Evolutionary conservation across 2,329 filamentous ascomycete species (phyloP).

Genomic region (Scedosporium boydii): DNA sequence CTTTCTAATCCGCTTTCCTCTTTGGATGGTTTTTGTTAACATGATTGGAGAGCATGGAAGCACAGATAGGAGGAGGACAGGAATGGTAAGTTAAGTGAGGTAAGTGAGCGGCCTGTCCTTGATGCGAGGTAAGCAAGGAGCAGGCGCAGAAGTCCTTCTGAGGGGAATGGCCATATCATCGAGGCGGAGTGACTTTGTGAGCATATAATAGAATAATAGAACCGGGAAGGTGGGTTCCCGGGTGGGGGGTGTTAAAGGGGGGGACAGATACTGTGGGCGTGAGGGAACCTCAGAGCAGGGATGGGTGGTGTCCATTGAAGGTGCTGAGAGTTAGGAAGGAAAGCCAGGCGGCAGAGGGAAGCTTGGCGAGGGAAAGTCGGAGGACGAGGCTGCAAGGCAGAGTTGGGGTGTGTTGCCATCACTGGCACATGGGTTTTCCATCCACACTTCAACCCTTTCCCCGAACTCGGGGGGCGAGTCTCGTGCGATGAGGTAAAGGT

Average conservation of each 20-base stretch:
- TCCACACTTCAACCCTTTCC: neutral
- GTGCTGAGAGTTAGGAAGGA: too few species aligned
- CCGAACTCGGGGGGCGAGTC: neutral
- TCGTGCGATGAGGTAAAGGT: neutral
- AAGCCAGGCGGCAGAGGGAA: neutral
- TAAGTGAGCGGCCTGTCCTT: neutral
- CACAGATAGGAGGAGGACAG: neutral
- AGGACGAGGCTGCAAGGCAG: neutral
- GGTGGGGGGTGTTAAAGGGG: neutral
- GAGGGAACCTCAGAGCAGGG: neutral
- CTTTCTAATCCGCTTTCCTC: neutral
- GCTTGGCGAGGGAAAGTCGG: neutral
- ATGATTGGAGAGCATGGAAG: neutral
- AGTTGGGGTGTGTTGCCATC: neutral
- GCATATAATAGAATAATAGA: neutral
- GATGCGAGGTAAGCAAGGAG: neutral
- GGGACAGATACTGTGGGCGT: neutral
- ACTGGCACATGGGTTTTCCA: neutral
- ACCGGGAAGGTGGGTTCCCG: conserved; percentile 1
- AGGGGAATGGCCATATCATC: neutral
- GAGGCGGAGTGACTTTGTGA: neutral
- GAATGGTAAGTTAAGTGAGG: neutral
- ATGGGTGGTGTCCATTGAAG: too few species aligned
- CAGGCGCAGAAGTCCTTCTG: neutral
- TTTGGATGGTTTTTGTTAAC: neutral